phyloP scores from a whole-genome alignment of 805 yeast genomes.

The Pachysolen tannophilus region DNA sequence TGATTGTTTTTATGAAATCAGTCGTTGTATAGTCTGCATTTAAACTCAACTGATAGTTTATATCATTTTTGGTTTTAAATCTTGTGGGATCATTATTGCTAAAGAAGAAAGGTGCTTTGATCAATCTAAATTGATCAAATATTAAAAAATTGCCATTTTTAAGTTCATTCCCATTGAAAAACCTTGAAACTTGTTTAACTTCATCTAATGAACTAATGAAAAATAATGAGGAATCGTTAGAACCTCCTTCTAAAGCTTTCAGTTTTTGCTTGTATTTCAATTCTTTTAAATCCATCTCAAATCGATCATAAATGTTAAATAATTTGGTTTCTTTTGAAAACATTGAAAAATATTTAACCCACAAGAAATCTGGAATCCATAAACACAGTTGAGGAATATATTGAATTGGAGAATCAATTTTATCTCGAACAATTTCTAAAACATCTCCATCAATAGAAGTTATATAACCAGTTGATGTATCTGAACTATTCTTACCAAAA shows the following conservation, averaged over 20 bases:
- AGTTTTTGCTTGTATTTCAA: conserved; percentile 11
- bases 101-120: conserved; percentile 25
- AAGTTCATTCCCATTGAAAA: conserved; percentile 17
- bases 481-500: conserved; percentile 14
- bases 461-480: conserved; percentile 33
- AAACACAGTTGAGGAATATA: conserved; percentile 53
- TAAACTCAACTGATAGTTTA: no score
- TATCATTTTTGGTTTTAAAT: conserved; percentile 21
- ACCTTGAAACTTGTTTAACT: conserved; percentile 15
- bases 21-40: conserved; percentile 2
- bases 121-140: conserved; percentile 27
- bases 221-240: conserved; percentile 10
- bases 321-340: conserved; percentile 45
- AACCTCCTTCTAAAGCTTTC: background rate
- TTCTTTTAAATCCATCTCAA: conserved; percentile 31
- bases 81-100: no score
- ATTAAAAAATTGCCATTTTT: conserved; percentile 18
- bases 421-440: conserved; percentile 33
- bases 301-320: conserved; percentile 36
- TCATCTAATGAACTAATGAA: conserved; percentile 20
- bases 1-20: conserved; percentile 2
- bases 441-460: conserved; percentile 42
- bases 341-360: conserved; percentile 57
- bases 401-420: conserved; percentile 43
- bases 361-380: conserved; percentile 76